Percentiles rank a stretch among this genome's conserved stretches.
These are phyloP conservation scores for Trichosporon sp. DNA, from an alignment of 1,284 basidiomycete genomes.

Conservation along the genomic window DNA sequence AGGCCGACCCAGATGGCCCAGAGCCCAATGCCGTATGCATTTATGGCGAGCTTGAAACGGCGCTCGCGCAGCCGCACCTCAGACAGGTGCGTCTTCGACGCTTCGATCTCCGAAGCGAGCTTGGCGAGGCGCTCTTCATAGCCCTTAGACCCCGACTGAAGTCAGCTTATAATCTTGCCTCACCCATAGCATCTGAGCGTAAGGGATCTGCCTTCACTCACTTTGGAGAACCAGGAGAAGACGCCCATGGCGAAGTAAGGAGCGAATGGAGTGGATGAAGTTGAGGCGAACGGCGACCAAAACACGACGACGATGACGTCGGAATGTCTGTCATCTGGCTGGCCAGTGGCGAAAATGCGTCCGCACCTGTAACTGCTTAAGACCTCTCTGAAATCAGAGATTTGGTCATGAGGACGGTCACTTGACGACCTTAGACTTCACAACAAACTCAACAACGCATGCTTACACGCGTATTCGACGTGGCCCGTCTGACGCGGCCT, in stretches of 20 bases:
- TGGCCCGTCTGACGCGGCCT: slow-evolving; percentile 24
- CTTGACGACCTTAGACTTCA: slow-evolving; percentile 1
- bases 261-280: slow-evolving; percentile 1
- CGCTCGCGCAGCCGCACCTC: slow-evolving; percentile 86
- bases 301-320: slow-evolving; percentile 17
- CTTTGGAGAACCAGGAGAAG: slow-evolving; percentile 49
- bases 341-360: slow-evolving; percentile 5
- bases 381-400: slow-evolving; percentile 2
- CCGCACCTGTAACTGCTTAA: slow-evolving; percentile 10
- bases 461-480: slow-evolving; percentile 22
- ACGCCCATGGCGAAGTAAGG: slow-evolving; percentile 41
- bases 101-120: slow-evolving; percentile 59
- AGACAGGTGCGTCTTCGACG: slow-evolving; percentile 72
- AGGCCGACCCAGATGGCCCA: slow-evolving; percentile 79
- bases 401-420: background rate
- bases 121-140: slow-evolving; percentile 61
- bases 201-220: slow-evolving; percentile 14
- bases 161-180: slow-evolving; percentile 6
- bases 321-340: background rate
- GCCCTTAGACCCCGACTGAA: slow-evolving; percentile 56
- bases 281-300: background rate
- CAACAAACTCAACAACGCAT: slow-evolving; percentile 1
- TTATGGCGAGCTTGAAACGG: slow-evolving; percentile 75
- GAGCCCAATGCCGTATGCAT: slow-evolving; percentile 74
- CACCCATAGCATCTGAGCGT: background rate